These are phyloP conservation scores for Nectriaceae sp. DNA, from an alignment of 2,329 filamentous ascomycete genomes.

Conservation along the genomic window DNA sequence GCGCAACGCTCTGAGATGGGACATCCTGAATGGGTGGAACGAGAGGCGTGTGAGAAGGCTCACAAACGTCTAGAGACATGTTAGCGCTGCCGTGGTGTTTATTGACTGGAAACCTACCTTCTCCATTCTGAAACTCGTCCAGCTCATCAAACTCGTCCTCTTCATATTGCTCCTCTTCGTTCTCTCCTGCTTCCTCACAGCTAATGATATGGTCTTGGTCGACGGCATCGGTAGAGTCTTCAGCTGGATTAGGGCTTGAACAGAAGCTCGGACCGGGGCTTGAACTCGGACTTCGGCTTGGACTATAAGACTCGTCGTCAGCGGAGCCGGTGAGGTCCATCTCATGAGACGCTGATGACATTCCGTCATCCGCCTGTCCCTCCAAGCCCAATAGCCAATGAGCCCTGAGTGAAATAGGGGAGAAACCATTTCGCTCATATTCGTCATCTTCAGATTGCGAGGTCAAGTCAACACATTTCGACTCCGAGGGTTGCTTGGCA, in stretches of 20 bases:
- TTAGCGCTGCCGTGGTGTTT: slow-evolving; percentile 16
- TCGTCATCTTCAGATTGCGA: slow-evolving; percentile 3
- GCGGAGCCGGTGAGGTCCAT: slow-evolving; percentile 19
- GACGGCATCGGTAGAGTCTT: no score
- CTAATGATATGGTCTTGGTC: no score
- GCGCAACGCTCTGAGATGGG: no score
- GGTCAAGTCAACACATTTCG: slow-evolving; percentile 5
- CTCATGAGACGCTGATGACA: slow-evolving; percentile 15
- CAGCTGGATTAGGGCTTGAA: no score
- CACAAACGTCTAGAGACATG: slow-evolving; percentile 8
- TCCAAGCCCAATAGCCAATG: slow-evolving; percentile 9
- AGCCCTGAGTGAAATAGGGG: slow-evolving; percentile 2
- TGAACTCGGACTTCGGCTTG: slow-evolving; percentile 1
- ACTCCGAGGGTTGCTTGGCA: slow-evolving; percentile 1
- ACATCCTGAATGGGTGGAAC: no score
- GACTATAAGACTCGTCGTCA: slow-evolving; percentile 7
- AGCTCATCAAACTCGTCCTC: slow-evolving; percentile 19
- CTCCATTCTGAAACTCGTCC: slow-evolving; percentile 21
- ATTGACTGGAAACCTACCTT: slow-evolving; percentile 14
- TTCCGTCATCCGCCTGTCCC: slow-evolving; percentile 6
- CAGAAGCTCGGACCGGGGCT: neutral
- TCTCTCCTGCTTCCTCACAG: no score
- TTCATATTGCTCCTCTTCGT: neutral
- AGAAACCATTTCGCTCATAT: slow-evolving; percentile 3
- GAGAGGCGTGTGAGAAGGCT: neutral